Conservation (phyloP, 1,284 basidiomycete genomes). For the Tetrapyrgos nigripes region DNA sequence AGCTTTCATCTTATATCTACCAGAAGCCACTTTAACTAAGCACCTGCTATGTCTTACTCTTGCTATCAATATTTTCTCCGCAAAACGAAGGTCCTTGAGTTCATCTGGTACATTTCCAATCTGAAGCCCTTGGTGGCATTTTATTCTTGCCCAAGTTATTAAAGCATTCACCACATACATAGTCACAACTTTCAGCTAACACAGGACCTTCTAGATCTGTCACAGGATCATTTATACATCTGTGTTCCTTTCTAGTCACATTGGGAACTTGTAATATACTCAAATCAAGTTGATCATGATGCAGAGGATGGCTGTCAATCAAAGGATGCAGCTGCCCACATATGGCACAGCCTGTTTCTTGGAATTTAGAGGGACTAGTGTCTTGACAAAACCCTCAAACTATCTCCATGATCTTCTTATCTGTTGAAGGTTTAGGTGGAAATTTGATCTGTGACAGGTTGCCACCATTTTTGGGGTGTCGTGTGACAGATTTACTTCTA, state of each 20-base stretch:
- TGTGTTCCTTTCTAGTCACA: not conserved
- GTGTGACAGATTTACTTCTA: too few species aligned
- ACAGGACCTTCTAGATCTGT: conserved; percentile 16
- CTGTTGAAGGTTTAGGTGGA: too few species aligned
- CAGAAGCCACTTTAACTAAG: conserved; percentile 4
- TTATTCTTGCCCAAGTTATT: conserved; percentile 20
- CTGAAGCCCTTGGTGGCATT: conserved; percentile 43
- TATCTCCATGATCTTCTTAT: too few species aligned
- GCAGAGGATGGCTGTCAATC: not conserved
- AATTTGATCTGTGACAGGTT: too few species aligned
- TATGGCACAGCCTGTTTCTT: not conserved
- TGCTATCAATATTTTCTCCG: conserved; percentile 30
- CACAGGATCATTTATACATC: not conserved
- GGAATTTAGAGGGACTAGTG: too few species aligned
- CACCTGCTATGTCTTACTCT: conserved; percentile 24
- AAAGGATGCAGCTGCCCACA: not conserved
- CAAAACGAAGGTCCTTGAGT: conserved; percentile 27
- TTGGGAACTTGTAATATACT: not conserved
- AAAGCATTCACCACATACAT: conserved; percentile 21
- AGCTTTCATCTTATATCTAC: conserved; percentile 25
- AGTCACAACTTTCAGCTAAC: conserved; percentile 19
- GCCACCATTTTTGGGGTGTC: too few species aligned
- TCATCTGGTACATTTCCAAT: conserved; percentile 39
- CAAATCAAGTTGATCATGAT: not conserved
- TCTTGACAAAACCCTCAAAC: too few species aligned